Evolutionary conservation across 129 eudicot species (phyloP).

Genomic region (Tanacetum coccineum): DNA sequence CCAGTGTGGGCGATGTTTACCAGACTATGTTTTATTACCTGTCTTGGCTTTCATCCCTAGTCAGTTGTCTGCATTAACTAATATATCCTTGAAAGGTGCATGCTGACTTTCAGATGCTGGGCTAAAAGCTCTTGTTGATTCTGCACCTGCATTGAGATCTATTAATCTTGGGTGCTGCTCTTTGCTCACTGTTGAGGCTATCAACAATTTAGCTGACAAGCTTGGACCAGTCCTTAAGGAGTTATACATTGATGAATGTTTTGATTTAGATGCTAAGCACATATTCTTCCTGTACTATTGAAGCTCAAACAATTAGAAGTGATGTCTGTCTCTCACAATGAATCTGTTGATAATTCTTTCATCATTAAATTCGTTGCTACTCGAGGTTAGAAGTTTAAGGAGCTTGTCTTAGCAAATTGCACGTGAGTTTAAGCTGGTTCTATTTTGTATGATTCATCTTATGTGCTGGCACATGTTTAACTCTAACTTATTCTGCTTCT

Average conservation of each 20-base stretch:
- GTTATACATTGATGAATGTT: constrained; percentile 73
- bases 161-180: constrained; percentile 86
- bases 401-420: constrained; percentile 74
- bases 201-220: constrained; percentile 47
- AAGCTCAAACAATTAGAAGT: constrained; percentile 65
- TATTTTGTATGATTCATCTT: background rate
- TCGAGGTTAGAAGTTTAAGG: constrained; percentile 64
- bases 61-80: constrained; percentile 55
- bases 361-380: constrained; percentile 38
- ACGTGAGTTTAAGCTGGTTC: constrained; percentile 40
- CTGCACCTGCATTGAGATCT: constrained; percentile 75
- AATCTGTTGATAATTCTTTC: constrained; percentile 65
- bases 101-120: constrained; percentile 94
- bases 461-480: background rate
- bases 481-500: background rate
- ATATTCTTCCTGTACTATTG: constrained; percentile 57
- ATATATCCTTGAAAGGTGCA: constrained; percentile 79
- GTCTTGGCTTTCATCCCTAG: constrained; percentile 48
- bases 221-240: constrained; percentile 62
- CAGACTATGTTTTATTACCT: constrained; percentile 50
- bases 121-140: constrained; percentile 46
- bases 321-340: constrained; percentile 57
- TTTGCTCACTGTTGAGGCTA: constrained; percentile 63
- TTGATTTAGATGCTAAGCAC: constrained; percentile 54
- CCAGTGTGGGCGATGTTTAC: constrained; percentile 78